phyloP scores from a whole-genome alignment of 345 rosid genomes.

The Microcos paniculata region DNA sequence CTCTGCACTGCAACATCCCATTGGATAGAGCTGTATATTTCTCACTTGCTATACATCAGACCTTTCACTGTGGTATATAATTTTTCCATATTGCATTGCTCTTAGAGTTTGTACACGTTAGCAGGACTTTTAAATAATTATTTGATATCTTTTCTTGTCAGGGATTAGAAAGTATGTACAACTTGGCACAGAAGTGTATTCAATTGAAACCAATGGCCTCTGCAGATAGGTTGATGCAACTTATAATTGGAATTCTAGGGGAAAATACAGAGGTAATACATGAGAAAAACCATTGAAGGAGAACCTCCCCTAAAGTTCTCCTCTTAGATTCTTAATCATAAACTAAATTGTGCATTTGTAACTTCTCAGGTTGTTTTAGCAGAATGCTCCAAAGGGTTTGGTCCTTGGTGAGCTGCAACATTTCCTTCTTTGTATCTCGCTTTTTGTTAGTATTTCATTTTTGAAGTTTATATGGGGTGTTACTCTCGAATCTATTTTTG shows the following conservation, averaged over 20 bases:
- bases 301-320: not conserved
- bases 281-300: not conserved
- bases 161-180: constrained; percentile 94
- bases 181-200: constrained; percentile 79
- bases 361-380: constrained; percentile 81
- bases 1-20: constrained; percentile 61
- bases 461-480: not conserved
- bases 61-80: constrained; percentile 76
- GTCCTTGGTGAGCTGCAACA: constrained; percentile 73
- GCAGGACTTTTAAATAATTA: constrained; percentile 10
- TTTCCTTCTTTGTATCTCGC: constrained; percentile 4
- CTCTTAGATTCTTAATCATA: not conserved
- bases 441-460: constrained; percentile 1
- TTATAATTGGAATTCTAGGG: constrained; percentile 78
- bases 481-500: not conserved
- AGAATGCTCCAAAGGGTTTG: constrained; percentile 89
- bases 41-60: constrained; percentile 77
- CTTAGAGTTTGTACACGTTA: not conserved
- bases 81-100: constrained; percentile 13
- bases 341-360: not conserved
- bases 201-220: constrained; percentile 61
- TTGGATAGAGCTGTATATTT: constrained; percentile 82
- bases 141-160: constrained; percentile 30
- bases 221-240: constrained; percentile 68
- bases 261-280: constrained; percentile 80